Percentiles rank a stretch among this genome's conserved stretches.
phyloP scores from a whole-genome alignment of 495 filamentous ascomycete species.

The Xylaria telfairii region DNA sequence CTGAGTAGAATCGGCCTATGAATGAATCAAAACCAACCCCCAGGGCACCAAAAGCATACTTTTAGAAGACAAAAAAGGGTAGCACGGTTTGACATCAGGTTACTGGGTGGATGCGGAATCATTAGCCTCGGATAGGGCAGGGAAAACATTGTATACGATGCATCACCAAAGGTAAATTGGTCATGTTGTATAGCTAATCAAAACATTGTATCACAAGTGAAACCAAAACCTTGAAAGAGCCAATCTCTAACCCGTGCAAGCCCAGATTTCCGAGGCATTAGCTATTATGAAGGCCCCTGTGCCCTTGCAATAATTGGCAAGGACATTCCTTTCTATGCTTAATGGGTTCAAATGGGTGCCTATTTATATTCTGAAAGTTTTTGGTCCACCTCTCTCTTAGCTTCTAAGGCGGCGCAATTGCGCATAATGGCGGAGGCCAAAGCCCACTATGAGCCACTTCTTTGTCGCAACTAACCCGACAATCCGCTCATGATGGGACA shows the following conservation, averaged over 20 bases:
- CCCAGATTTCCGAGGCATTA: neutral
- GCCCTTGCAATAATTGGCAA: neutral
- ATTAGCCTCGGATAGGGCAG: constrained; percentile 4
- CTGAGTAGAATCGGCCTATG: constrained; percentile 33
- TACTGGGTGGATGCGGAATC: constrained; percentile 8
- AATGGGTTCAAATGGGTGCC: neutral
- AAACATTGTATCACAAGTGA: constrained; percentile 22
- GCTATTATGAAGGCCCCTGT: neutral
- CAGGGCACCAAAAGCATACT: neutral
- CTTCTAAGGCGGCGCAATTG: constrained; percentile 59
- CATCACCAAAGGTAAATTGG: neutral
- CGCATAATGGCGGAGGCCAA: constrained; percentile 65
- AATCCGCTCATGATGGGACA: constrained; percentile 63
- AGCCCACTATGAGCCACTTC: too few relatives aligned
- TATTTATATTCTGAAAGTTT: neutral
- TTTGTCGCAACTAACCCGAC: constrained; percentile 64
- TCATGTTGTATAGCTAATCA: constrained; percentile 24
- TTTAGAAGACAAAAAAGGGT: constrained; percentile 18
- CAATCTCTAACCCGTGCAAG: neutral
- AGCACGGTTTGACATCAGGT: constrained; percentile 14
- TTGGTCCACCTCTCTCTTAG: constrained; percentile 37
- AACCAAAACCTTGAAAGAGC: neutral
- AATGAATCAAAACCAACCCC: neutral
- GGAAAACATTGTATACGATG: constrained; percentile 11
- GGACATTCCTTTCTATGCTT: neutral